Evolutionary conservation across 352 stramenopile genomes (phyloP).

Genomic region (Proteromonas lacertae): DNA sequence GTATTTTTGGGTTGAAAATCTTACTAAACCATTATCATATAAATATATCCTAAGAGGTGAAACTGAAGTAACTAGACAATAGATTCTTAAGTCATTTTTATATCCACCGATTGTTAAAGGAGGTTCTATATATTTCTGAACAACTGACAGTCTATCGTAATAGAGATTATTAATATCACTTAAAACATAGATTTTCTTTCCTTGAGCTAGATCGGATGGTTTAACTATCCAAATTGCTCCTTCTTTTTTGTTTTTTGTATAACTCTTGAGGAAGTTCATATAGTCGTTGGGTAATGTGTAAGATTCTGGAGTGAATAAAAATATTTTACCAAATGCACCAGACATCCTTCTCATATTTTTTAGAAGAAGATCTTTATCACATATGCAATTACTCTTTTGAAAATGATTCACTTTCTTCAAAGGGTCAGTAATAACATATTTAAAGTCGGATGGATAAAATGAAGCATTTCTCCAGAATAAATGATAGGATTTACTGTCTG

Average conservation of each 20-base stretch:
- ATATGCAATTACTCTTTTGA: no score
- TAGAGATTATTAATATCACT: no score
- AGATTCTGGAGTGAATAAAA: slow-evolving; percentile 44
- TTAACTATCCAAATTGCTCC: slow-evolving; percentile 78
- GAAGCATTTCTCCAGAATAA: no score
- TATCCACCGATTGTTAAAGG: slow-evolving; percentile 48
- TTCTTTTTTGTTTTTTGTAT: slow-evolving; percentile 23
- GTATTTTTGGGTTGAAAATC: no score
- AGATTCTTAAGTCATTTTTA: slow-evolving; percentile 63
- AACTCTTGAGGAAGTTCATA: slow-evolving; percentile 50
- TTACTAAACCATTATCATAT: no score
- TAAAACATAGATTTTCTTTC: slow-evolving; percentile 66
- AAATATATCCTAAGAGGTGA: slow-evolving; percentile 14
- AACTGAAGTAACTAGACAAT: slow-evolving; percentile 51
- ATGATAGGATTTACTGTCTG: no score
- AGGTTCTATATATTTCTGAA: slow-evolving; percentile 46
- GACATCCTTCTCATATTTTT: no score
- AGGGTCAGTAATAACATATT: no score
- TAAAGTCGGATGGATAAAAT: no score
- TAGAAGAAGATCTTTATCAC: no score
- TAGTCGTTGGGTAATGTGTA: slow-evolving; percentile 61
- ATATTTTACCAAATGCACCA: no score
- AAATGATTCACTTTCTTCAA: no score
- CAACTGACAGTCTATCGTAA: slow-evolving; percentile 23
- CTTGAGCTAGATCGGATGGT: slow-evolving; percentile 38